A percentile compares a stretch with the other conserved stretches of the same genome.
These are phyloP conservation scores for Myriosclerotinia duriaeana DNA, from an alignment of 2,329 filamentous ascomycete species.

Conservation along the genomic window DNA sequence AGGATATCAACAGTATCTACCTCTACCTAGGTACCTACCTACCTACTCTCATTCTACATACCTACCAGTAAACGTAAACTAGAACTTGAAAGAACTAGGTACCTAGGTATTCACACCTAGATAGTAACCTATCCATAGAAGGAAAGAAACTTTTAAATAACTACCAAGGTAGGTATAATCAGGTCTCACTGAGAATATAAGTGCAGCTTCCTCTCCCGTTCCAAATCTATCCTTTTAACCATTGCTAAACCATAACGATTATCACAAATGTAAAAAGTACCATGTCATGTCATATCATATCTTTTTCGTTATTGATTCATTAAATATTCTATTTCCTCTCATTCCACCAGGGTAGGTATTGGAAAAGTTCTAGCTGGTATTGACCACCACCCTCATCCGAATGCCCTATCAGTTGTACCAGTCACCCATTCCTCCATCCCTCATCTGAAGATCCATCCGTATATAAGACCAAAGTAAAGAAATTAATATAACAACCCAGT, in stretches of 20 bases:
- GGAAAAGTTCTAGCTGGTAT: slow-evolving; percentile 2
- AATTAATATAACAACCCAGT: slow-evolving; percentile 1
- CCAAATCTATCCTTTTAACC: no score
- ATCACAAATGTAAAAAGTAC: background rate
- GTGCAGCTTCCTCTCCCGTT: no score
- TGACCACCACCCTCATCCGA: background rate
- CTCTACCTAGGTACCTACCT: no score
- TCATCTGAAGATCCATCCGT: slow-evolving; percentile 5
- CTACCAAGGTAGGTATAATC: no score
- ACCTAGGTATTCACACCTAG: no score
- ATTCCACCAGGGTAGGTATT: background rate
- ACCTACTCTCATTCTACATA: no score
- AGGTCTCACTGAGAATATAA: background rate
- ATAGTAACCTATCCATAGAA: no score
- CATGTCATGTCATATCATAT: background rate
- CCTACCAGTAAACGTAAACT: no score
- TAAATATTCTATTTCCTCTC: slow-evolving; percentile 1
- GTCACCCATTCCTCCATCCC: background rate
- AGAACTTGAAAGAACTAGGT: no score
- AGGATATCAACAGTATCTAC: no score
- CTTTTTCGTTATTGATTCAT: background rate
- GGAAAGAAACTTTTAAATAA: no score
- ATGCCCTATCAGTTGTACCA: background rate
- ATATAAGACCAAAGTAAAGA: background rate
- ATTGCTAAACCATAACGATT: background rate